These are phyloP conservation scores for Raddia distichophylla DNA, from an alignment of 176 grass and related monocot species.

Conservation along the genomic window DNA sequence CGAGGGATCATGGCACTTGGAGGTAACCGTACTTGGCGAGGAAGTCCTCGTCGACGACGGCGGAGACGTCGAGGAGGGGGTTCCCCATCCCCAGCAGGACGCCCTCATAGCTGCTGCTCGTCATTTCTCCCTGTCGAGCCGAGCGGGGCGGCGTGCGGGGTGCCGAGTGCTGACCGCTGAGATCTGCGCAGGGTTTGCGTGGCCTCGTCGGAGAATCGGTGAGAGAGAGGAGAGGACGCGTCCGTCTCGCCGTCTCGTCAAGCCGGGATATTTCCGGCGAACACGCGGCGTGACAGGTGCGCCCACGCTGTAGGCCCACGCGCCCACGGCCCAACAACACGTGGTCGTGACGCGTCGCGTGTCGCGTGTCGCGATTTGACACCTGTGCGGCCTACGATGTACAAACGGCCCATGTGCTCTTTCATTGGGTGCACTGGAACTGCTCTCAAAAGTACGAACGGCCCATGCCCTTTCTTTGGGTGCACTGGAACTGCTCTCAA, in stretches of 20 bases:
- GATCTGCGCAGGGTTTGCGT: background rate
- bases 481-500: no score
- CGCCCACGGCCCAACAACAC: background rate
- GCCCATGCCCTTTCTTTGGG: no score
- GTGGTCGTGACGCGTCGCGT: no score
- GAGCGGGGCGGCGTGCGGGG: background rate
- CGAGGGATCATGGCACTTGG: no score
- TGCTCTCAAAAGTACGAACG: no score
- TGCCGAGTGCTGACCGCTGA: constrained; percentile 51
- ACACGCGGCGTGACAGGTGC: background rate
- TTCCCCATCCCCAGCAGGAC: constrained; percentile 93
- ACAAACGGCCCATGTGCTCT: no score
- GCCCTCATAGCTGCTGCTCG: constrained; percentile 49
- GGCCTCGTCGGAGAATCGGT: background rate
- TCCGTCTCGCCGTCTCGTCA: background rate
- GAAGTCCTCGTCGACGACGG: constrained; percentile 82
- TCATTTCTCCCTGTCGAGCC: constrained; percentile 27
- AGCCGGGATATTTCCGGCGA: background rate
- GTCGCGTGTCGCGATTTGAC: no score
- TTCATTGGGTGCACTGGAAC: no score
- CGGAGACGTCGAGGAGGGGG: constrained; percentile 95
- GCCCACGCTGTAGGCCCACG: background rate
- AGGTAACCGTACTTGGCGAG: constrained; percentile 57
- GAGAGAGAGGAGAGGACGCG: background rate
- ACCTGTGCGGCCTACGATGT: no score